Conservation (phyloP, 331 rosid genomes). For the Pyracantha coccinea region DNA sequence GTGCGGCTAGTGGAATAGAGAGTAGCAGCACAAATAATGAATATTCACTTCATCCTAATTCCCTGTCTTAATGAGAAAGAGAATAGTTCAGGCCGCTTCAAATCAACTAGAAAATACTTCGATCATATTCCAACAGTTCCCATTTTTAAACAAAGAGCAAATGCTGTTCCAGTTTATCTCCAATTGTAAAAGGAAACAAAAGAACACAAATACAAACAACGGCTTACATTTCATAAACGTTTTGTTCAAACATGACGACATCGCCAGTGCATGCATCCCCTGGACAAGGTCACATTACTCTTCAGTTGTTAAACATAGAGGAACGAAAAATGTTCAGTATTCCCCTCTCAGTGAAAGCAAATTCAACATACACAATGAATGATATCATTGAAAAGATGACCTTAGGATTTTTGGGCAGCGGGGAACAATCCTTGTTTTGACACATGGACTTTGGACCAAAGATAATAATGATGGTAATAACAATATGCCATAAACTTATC, state of each 20-base stretch:
- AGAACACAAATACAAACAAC: not conserved
- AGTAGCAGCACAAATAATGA: not conserved
- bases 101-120: not conserved
- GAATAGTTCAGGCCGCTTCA: not conserved
- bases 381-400: not conserved
- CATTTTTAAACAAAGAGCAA: conserved; percentile 7
- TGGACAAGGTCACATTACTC: conserved; percentile 23
- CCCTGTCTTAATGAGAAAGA: not conserved
- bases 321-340: not conserved
- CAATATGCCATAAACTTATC: not conserved
- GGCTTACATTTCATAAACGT: conserved; percentile 78
- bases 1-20: not conserved
- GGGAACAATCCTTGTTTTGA: not conserved
- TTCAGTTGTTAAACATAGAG: conserved; percentile 5
- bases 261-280: conserved; percentile 98
- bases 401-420: not conserved
- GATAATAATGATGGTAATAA: not conserved
- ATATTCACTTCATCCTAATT: not conserved
- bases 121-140: not conserved
- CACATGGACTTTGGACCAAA: not conserved
- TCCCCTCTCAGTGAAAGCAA: not conserved
- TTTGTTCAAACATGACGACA: conserved; percentile 86
- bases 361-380: not conserved
- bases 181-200: not conserved
- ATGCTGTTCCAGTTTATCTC: not conserved